Base-by-base conservation (phyloP, 2,329 filamentous ascomycete species). In the Arthroderma sp. region DNA sequence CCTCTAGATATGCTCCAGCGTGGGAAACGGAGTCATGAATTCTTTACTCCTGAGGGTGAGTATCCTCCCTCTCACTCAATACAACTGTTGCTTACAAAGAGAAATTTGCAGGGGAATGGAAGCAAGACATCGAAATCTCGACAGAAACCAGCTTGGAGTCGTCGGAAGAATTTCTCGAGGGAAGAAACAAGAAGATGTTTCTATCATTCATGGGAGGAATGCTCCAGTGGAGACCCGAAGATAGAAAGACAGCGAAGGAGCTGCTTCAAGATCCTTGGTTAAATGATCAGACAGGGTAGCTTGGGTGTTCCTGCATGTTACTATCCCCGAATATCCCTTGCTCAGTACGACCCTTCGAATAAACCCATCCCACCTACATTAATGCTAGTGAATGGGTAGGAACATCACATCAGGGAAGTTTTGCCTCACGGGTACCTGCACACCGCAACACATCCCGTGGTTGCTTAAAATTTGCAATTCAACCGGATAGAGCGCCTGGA, bases 1-100 rank as follows among this genome's bases (percentile, higher is more conserved):
- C 67, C 68, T 4, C 47, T 56, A 4, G 51, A 53, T 7, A 52
- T 69, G 5, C 54, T 68, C 38, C 11, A 51, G 2, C 50, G 50
- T n/a, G 63, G 62, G 5, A 54, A 53, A 28, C 49, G 50, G 28
- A 67, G 55, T 11, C 48, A 50, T 36, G 64, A 65, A 43, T 70
- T 66, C 50, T 69, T 69, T 44, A 57, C 61, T 2, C 52, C 61
- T n/a, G 50, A 61, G 34, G 64, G 65, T 65, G 55, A 44, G 45
- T 45, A 44, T 48, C 8, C 15, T 22, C 15, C 15, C 15, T 22
- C 15, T 22, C 15, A 22, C 15, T 22, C 15, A 1, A 22, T 22
- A 22, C 15, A 22, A 22, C 15, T 22, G 15, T 22, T 22, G 40
- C 46, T 51, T 44, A 51, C 29, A 32, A 44, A 51, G 22, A 33